These are phyloP conservation scores for Penicillium chermesinum DNA, from an alignment of 495 filamentous ascomycete species.

Conservation along the genomic window DNA sequence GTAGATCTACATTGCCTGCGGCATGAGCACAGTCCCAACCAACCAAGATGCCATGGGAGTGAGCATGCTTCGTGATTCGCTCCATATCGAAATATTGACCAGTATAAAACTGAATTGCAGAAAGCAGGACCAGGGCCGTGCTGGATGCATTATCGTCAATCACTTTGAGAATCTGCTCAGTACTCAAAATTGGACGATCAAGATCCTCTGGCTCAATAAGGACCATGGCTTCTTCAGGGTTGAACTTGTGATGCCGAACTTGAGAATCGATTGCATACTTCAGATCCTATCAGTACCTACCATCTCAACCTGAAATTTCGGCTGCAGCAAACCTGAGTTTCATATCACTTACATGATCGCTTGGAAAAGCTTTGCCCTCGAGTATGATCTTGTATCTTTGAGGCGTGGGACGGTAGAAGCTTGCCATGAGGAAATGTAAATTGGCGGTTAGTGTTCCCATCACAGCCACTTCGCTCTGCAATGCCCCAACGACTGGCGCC, in stretches of 20 bases:
- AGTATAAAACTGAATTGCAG: slow-evolving; percentile 92
- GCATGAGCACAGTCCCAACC: slow-evolving; percentile 97
- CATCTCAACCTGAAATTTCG: too few species aligned
- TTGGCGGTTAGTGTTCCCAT: slow-evolving; percentile 95
- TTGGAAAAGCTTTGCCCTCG: slow-evolving; percentile 91
- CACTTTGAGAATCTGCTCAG: slow-evolving; percentile 64
- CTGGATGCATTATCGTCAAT: slow-evolving; percentile 72
- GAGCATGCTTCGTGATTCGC: slow-evolving; percentile 76
- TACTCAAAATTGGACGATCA: slow-evolving; percentile 53
- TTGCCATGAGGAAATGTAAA: slow-evolving; percentile 83
- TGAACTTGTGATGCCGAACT: slow-evolving; percentile 69
- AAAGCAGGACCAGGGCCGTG: slow-evolving; percentile 78
- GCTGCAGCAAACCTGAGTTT: too few species aligned
- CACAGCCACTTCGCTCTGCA: slow-evolving; percentile 73
- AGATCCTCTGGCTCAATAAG: slow-evolving; percentile 60
- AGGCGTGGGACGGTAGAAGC: slow-evolving; percentile 78
- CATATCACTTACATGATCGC: slow-evolving; percentile 63
- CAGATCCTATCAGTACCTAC: background rate
- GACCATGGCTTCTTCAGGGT: slow-evolving; percentile 66
- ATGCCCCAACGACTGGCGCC: slow-evolving; percentile 81
- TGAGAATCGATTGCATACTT: slow-evolving; percentile 88
- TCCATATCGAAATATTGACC: slow-evolving; percentile 87
- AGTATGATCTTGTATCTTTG: slow-evolving; percentile 84
- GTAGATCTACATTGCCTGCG: slow-evolving; percentile 79
- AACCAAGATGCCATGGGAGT: slow-evolving; percentile 67